Evolutionary conservation across 2,329 filamentous ascomycete species (phyloP), one percentile per base, ranked within the genome.

Genomic region (Blumeria graminis): DNA sequence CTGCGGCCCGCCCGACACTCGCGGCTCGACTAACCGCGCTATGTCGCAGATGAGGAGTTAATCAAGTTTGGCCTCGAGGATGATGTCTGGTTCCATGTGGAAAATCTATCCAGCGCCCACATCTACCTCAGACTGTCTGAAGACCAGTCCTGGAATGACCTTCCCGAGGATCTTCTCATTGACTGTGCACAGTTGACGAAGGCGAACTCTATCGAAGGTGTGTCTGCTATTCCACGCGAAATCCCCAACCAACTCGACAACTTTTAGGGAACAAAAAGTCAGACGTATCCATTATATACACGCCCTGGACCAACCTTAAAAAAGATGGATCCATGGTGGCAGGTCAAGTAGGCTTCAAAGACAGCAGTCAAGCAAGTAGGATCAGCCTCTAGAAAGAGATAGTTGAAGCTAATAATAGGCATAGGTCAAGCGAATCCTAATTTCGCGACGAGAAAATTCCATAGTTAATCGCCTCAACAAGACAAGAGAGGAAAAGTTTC

Each of bases 401-500:
- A 4, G 22, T 28, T 28, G 22, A 28, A 28, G 22, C 22, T 28
- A 28, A 28, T 28, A 28, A 28, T 2, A 28, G 22, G 22, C 22
- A 13, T 63, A 82, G 72, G 88, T 95, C 61, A 89, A 84, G 71
- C 82, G 82, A 62, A 73, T 94, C 57, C 79, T 93, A 57, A 84
- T 98, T 14, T 69, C 80, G 10, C 76, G 82, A 66, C 79, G 90
- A 55, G 86, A 93, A 67, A 98, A 98, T 68, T 72, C 81, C 54
- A 87, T 95, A 65, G 80, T 98, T 71, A 98, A 98, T 71, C 81
- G 92, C n/a, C 78, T 98, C 61, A 96, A 95, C 73, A 98, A 96
- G 76, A 98, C 92, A 38, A 87, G 84, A 63, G 78, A 85, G 36
- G 90, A 96, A 71, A 86, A 82, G 68, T 86, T 82, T 67, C 88